Conservation (phyloP, 805 yeast genomes). For the Saccharomycopsis oosterbeekiorum region DNA sequence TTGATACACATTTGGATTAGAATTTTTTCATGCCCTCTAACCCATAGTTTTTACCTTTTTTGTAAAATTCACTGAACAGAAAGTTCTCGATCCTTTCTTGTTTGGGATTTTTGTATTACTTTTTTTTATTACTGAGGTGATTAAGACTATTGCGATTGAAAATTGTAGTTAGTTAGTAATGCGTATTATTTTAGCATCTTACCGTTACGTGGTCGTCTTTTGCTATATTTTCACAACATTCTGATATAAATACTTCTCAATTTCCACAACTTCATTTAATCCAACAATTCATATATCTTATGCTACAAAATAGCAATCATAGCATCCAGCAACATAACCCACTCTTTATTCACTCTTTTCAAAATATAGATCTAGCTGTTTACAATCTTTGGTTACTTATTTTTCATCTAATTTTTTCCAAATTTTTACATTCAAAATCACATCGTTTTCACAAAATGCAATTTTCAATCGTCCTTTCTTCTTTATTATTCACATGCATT, state of each 20-base stretch:
- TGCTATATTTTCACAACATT: too few species aligned
- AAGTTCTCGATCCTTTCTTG: background rate
- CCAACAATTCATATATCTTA: background rate
- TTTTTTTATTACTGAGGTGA: background rate
- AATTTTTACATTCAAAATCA: background rate
- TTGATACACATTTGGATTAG: background rate
- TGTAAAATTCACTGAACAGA: background rate
- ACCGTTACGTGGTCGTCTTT: too few species aligned
- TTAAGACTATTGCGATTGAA: too few species aligned
- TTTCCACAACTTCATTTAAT: background rate
- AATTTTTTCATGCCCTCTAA: too few species aligned
- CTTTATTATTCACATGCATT: constrained; percentile 23
- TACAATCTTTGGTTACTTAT: background rate
- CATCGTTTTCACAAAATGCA: constrained; percentile 18
- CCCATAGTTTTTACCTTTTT: background rate
- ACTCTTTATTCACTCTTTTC: background rate
- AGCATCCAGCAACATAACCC: background rate
- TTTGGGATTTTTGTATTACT: background rate
- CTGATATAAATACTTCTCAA: background rate
- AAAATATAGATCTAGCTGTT: background rate
- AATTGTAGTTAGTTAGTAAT: too few species aligned
- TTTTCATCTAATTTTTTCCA: background rate
- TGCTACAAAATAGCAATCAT: too few species aligned
- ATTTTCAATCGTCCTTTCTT: constrained; percentile 26
- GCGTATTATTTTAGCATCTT: too few species aligned